A percentile compares a stretch with the other conserved stretches of the same genome.
phyloP scores from a whole-genome alignment of 306 rosid species.

The Cucumis sativus region DNA sequence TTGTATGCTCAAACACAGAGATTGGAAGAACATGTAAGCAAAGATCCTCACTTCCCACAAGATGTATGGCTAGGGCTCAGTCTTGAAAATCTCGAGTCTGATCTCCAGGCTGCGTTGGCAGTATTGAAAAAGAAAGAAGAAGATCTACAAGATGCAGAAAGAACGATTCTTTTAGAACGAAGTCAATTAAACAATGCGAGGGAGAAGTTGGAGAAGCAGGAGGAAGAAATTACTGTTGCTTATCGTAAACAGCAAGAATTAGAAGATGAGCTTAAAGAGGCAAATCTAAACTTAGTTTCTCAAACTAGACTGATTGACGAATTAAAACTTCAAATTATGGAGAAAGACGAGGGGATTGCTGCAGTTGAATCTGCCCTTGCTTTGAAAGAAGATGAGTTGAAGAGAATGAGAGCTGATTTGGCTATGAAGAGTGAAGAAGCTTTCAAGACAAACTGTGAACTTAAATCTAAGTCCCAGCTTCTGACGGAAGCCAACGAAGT shows the following conservation, averaged over 20 bases:
- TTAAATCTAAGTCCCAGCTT: conserved; percentile 45
- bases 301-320: conserved; percentile 53
- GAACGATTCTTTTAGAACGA: conserved; percentile 43
- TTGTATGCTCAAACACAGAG: conserved; percentile 71
- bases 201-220: conserved; percentile 64
- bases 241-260: conserved; percentile 31
- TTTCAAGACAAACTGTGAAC: conserved; percentile 27
- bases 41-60: conserved; percentile 22
- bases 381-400: conserved; percentile 57
- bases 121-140: conserved; percentile 70
- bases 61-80: conserved; percentile 33
- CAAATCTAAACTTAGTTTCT: conserved; percentile 44
- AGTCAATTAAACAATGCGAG: conserved; percentile 41
- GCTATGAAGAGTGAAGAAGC: conserved; percentile 51
- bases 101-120: conserved; percentile 49
- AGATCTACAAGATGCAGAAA: conserved; percentile 58
- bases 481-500: conserved; percentile 59
- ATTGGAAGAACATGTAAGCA: conserved; percentile 43
- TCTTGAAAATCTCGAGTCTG: conserved; percentile 55
- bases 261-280: conserved; percentile 55
- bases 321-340: conserved; percentile 45
- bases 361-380: conserved; percentile 21
- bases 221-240: conserved; percentile 51
- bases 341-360: conserved; percentile 32
- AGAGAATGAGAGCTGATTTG: conserved; percentile 40